These are phyloP conservation scores for Mycosphaerella sp. DNA, from an alignment of 2,329 filamentous ascomycete genomes.

Conservation along the genomic window DNA sequence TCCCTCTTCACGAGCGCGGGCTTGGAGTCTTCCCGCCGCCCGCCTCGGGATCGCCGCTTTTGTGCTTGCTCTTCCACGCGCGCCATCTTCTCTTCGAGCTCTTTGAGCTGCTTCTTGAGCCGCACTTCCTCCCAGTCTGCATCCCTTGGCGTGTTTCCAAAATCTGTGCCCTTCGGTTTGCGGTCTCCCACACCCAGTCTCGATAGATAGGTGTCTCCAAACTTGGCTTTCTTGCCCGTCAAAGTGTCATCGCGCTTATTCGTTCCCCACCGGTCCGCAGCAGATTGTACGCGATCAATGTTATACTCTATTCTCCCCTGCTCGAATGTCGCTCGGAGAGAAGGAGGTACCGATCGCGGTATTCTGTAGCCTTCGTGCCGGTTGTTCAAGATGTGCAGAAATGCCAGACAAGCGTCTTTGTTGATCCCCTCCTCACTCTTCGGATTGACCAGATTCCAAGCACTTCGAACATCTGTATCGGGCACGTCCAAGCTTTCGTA, in stretches of 20 bases:
- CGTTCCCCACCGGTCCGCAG: conserved; percentile 69
- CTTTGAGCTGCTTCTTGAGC: conserved; percentile 82
- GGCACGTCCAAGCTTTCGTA: conserved; percentile 74
- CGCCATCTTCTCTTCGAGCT: conserved; percentile 81
- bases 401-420: conserved; percentile 90
- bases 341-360: conserved; percentile 82
- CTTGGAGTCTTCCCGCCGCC: conserved; percentile 62
- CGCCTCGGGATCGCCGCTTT: conserved; percentile 37
- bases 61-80: conserved; percentile 67
- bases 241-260: conserved; percentile 71
- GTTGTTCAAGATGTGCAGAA: conserved; percentile 94
- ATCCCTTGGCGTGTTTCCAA: conserved; percentile 74
- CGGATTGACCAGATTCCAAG: conserved; percentile 97
- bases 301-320: conserved; percentile 97
- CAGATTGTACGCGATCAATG: conserved; percentile 61
- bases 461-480: conserved; percentile 75
- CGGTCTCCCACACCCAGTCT: conserved; percentile 72
- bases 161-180: conserved; percentile 81
- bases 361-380: conserved; percentile 93
- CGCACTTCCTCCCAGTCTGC: conserved; percentile 96
- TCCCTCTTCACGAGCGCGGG: conserved; percentile 91
- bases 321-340: conserved; percentile 86
- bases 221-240: conserved; percentile 90
- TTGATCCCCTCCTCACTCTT: conserved; percentile 75
- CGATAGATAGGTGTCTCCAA: conserved; percentile 93